Percentiles rank a stretch among this genome's conserved stretches.
These are phyloP conservation scores for Eucalyptus pauciflora DNA, from an alignment of 345 rosid genomes.

Conservation along the genomic window DNA sequence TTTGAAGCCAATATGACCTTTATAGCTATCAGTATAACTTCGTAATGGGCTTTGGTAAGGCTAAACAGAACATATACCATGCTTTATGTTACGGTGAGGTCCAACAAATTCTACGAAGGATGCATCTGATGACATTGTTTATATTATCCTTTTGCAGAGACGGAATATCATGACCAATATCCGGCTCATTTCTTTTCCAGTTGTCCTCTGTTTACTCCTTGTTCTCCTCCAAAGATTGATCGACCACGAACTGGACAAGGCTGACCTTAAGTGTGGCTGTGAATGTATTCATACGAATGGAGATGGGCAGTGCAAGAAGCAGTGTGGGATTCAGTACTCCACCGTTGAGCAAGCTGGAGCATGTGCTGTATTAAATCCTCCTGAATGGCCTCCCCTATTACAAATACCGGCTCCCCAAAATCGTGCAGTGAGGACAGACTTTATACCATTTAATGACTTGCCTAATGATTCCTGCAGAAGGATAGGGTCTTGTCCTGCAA, in stretches of 20 bases:
- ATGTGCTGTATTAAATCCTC: conserved; percentile 54
- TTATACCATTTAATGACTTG: conserved; percentile 20
- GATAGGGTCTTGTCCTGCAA: conserved; percentile 62
- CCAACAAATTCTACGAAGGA: background rate
- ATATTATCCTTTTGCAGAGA: conserved; percentile 27
- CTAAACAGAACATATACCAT: background rate
- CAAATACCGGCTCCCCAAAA: conserved; percentile 51
- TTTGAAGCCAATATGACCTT: background rate
- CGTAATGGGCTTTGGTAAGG: background rate
- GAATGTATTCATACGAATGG: conserved; percentile 19
- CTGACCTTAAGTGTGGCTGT: conserved; percentile 46
- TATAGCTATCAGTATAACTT: background rate
- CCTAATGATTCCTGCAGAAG: conserved; percentile 58
- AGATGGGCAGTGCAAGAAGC: conserved; percentile 2
- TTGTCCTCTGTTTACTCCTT: conserved; percentile 53
- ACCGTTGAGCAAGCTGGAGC: conserved; percentile 21
- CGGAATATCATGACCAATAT: conserved; percentile 55
- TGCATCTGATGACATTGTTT: background rate
- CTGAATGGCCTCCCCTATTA: conserved; percentile 67
- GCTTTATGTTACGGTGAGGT: background rate
- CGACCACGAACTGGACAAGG: conserved; percentile 10
- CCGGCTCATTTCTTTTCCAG: conserved; percentile 59
- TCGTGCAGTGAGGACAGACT: conserved; percentile 45
- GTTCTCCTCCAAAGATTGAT: conserved; percentile 30
- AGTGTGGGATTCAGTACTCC: conserved; percentile 51